Percentiles rank a stretch among this genome's conserved stretches.
Evolutionary conservation across 1,284 basidiomycete genomes (phyloP).

Genomic region (Trametes pubescens): DNA sequence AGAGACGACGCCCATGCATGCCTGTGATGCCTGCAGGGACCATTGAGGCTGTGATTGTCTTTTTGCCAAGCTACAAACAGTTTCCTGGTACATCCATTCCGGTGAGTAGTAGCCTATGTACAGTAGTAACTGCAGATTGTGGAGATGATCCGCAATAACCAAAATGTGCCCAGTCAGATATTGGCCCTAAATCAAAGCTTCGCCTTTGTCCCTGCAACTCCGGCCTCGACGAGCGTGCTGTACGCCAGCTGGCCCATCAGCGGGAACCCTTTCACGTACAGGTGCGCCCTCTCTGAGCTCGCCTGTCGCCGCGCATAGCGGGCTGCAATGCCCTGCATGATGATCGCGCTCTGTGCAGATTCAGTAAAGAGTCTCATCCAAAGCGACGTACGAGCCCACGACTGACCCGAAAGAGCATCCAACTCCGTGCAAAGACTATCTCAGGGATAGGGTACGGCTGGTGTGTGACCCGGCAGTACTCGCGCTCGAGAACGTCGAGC

Average conservation of each 20-base stretch:
- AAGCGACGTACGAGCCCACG: neutral
- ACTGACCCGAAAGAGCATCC: conserved; percentile 87
- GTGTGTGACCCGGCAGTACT: conserved; percentile 72
- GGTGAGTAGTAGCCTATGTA: conserved; percentile 1
- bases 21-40: no score
- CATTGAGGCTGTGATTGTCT: no score
- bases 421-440: conserved; percentile 84
- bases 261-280: conserved; percentile 32
- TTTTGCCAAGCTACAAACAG: neutral
- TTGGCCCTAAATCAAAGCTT: conserved; percentile 19
- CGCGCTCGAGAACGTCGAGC: conserved; percentile 78
- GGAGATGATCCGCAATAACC: neutral
- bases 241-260: conserved; percentile 31
- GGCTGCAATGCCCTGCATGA: conserved; percentile 94
- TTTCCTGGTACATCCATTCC: neutral
- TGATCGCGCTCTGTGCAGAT: conserved; percentile 74
- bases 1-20: no score
- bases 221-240: conserved; percentile 31
- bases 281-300: conserved; percentile 31
- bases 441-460: conserved; percentile 76
- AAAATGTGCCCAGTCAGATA: neutral
- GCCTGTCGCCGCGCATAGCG: conserved; percentile 49
- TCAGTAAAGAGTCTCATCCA: conserved; percentile 2
- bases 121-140: neutral
- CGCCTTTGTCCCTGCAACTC: conserved; percentile 26